phyloP scores from a whole-genome alignment of 1,139 yeast species.

The Lodderomyces jiufengensis region DNA sequence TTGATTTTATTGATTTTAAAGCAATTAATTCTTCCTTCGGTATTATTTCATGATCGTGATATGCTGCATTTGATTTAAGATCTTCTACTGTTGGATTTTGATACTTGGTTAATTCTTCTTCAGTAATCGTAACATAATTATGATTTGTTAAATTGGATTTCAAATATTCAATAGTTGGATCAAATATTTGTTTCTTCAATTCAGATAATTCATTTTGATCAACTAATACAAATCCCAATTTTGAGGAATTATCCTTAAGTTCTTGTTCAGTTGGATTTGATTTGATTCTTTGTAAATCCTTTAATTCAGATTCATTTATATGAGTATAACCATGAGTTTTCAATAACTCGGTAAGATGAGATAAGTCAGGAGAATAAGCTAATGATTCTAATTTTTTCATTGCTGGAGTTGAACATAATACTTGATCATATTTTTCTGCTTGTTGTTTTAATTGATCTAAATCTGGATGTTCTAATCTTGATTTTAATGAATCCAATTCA shows the following conservation, averaged over 20 bases:
- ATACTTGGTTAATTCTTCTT: conserved; percentile 9
- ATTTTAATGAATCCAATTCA: conserved; percentile 18
- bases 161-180: conserved; percentile 21
- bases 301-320: conserved; percentile 17
- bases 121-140: conserved; percentile 3
- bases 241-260: conserved; percentile 17
- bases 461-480: conserved; percentile 24
- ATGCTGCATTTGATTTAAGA: conserved; percentile 19
- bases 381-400: conserved; percentile 10
- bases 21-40: conserved; percentile 15
- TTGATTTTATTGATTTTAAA: no score
- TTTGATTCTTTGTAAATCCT: conserved; percentile 15
- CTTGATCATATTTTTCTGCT: conserved; percentile 6
- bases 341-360: conserved; percentile 14
- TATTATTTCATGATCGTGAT: conserved; percentile 18
- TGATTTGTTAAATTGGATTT: conserved; percentile 15
- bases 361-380: conserved; percentile 20
- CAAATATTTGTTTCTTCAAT: conserved; percentile 13
- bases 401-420: no score
- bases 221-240: conserved; percentile 14
- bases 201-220: conserved; percentile 17
- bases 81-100: conserved; percentile 17
- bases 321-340: conserved; percentile 14
- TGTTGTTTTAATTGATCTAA: conserved; percentile 18
- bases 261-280: conserved; percentile 21